Evolutionary conservation across 768 basidiomycete species (phyloP), one percentile per base, ranked within the genome.

Genomic region (Asterophora parasitica): DNA sequence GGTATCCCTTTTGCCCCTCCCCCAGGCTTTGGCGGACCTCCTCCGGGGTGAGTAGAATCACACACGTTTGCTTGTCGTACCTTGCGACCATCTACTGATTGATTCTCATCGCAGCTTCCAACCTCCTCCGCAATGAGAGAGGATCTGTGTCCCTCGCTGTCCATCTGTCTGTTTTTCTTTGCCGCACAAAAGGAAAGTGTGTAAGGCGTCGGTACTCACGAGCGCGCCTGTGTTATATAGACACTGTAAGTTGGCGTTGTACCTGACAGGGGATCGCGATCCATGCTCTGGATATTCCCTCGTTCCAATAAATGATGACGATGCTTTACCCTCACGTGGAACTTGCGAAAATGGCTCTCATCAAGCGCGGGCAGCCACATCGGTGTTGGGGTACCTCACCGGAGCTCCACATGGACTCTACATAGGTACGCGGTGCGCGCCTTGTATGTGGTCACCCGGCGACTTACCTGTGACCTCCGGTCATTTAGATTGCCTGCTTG

Each of bases 1-100:
- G 85, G 86, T 43, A 83, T 84, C 77, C 79, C 83, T 11, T 88
- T 88, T 70, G 78, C 81, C 44, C 86, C 88, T 35, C 88, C 89
- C 37, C 84, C 88, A 44, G 88, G 88, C 9, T 89, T 91, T 63
- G 78, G 71, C 52, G 86, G 83, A 2, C 85, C 88, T 54, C 89
- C 90, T 49, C 88, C 90, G 56, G 89, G 90, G 91, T 93, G 69
- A 65, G 78, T 61, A 33, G 13, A 40, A 27, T 45, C 33, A 23
- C 39, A 23, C 38, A 39, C 37, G 28, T 44, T 20, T 17, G 46
- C 17, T 43, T 39, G 36, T 23, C 6, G 17, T 2, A 41, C 16
- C 38, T 15, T 30, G 15, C 31, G 48, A 49, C 44, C 39, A 13
- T 6, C 23, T 26, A 53, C 42, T 46, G 28, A 47, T 51, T 58